Evolutionary conservation across 2,329 filamentous ascomycete species (phyloP), one percentile per base, ranked within the genome.

Genomic region (Phyllosticta capitalensis): DNA sequence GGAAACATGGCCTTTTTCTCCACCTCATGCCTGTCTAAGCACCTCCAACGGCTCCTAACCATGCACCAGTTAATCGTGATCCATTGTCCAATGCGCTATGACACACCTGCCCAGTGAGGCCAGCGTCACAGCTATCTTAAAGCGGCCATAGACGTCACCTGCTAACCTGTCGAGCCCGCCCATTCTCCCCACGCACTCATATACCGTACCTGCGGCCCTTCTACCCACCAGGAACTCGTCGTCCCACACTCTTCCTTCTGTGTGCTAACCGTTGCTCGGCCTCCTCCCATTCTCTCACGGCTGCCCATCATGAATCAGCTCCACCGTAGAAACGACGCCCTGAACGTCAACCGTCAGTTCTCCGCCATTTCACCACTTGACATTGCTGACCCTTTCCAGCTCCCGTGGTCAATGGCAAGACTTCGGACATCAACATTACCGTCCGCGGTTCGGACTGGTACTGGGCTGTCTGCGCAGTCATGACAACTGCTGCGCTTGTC

Each of bases 401-500:
- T 12, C 30, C 30, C 30, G 30, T 38, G 7, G 76, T 77, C 61
- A 78, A 78, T 62, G 79, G 78, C 62, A 61, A 55, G 7, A 68
- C 65, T 2, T 78, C 78, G 17, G 76, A 85, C 66, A 80, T 87
- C 49, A 74, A 75, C 63, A 84, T 87, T 65, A 85, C 83, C 10
- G 74, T 70, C 19, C 81, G 72, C 66, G 85, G 83, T 14, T 85
- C 82, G 0, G 77, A 85, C 68, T 85, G 81, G 75, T 85, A 86
- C 67, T 88, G 80, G 72, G 74, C 84, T 7, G 79, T 86, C 17
- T 82, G 77, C 62, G 79, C 83, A 1, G 69, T 84, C 53, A 87
- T 87, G 83, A 78, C 74, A 1, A 61, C 78, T 2, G 69, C 79
- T 0, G 83, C 81, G 1, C 68, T 87, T 19, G 64, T 65, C 55